Conservation (phyloP, 768 basidiomycete genomes). For the Grammothele lineata region DNA sequence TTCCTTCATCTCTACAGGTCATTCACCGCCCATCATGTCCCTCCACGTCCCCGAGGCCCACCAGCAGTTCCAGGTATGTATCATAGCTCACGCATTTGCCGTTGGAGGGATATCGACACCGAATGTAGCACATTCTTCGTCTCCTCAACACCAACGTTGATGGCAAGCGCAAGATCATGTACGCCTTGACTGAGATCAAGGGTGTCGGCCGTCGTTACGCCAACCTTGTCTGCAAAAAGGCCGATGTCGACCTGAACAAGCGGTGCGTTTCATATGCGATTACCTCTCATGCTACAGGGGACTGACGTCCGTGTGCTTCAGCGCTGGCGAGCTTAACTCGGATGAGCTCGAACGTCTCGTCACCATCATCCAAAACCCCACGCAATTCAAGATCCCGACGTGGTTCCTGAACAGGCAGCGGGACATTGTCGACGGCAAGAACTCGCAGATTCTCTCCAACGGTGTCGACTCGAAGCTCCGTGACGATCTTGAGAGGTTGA, state of each 20-base stretch:
- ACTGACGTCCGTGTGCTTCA: constrained; percentile 28
- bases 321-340: constrained; percentile 98
- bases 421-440: constrained; percentile 96
- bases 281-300: neutral
- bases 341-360: constrained; percentile 99
- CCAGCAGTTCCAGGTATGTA: constrained; percentile 86
- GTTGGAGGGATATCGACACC: neutral
- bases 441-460: constrained; percentile 94
- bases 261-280: constrained; percentile 79
- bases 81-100: neutral
- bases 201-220: constrained; percentile 99
- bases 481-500: constrained; percentile 96
- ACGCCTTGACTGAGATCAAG: constrained; percentile 99
- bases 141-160: constrained; percentile 99
- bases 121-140: constrained; percentile 91
- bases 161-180: constrained; percentile 99
- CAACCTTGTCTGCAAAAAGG: constrained; percentile 99
- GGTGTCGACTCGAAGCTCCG: constrained; percentile 96
- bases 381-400: constrained; percentile 98
- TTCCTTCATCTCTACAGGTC: neutral
- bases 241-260: constrained; percentile 97
- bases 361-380: constrained; percentile 98
- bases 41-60: constrained; percentile 95
- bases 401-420: constrained; percentile 99
- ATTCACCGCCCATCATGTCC: constrained; percentile 60